Evolutionary conservation across 345 rosid genomes (phyloP), one percentile per base, ranked within the genome.

Genomic region (Erucastrum elatum): DNA sequence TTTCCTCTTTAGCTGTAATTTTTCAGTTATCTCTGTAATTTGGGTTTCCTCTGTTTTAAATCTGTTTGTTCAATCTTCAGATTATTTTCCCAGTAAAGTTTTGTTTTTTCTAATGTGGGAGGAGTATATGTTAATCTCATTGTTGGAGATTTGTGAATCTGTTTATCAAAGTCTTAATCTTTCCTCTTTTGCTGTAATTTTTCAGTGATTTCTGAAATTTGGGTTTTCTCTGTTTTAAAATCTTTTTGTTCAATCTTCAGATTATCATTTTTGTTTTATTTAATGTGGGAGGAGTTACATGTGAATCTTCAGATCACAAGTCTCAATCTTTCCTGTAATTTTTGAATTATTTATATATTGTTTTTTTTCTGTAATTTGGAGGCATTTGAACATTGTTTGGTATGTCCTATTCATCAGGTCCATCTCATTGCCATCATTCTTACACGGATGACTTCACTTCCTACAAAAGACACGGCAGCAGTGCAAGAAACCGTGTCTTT

Each of bases 341-440:
- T 4, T 64, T 61, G 51, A 6, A 7, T 11, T 0, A 17, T 61
- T 64, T 15, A 51, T 15, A 15, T 1, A 3, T 6, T 72, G 60
- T 29, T 29, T 21, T 29, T 27, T 26, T 31, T 53, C 35, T 59
- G 60, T 69, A 5, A 37, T 58, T 17, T 80, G 29, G n/a, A 26
- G 9, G 37, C n/a, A 11, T 41, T 13, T 62, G 58, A 74, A 49
- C 51, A 49, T 53, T 83, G 30, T 0, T 68, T 59, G 31, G 31
- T 10, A 21, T 27, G 75, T 2, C 8, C 70, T 70, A 37, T 82
- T 59, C 69, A 80, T 71, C 84, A 90, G 97, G 94, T 80, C 68
- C 88, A 84, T 85, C 87, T 55, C 78, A 66, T 74, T 88, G 90
- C 71, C 90, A 90, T 77, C 90, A 90, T 77, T 85, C 90, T 66